Evolutionary conservation across 2,329 filamentous ascomycete genomes (phyloP).

Genomic region (Lachnellula arida): DNA sequence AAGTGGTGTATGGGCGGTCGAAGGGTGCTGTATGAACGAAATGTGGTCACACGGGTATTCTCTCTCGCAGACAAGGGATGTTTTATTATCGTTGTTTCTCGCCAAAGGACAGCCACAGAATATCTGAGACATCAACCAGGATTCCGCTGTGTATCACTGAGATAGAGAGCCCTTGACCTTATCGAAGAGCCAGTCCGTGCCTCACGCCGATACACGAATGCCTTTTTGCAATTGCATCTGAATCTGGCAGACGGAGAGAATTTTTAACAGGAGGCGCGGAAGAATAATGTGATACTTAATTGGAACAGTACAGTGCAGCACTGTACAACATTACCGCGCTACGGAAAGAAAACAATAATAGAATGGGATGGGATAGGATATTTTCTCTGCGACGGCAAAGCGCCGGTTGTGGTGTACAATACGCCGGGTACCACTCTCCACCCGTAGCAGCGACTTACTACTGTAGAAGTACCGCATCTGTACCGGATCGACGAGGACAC

Average conservation of each 20-base stretch:
- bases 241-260: background rate
- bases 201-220: constrained; percentile 18
- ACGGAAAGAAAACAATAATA: constrained; percentile 1
- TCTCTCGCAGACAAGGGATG: constrained; percentile 12
- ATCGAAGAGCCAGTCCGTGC: constrained; percentile 18
- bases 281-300: background rate
- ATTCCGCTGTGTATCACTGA: constrained; percentile 17
- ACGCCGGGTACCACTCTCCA: constrained; percentile 1
- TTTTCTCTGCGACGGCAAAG: constrained; percentile 1
- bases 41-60: constrained; percentile 22
- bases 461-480: background rate
- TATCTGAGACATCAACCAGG: constrained; percentile 19
- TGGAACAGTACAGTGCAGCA: background rate
- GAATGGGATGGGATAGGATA: background rate
- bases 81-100: constrained; percentile 19
- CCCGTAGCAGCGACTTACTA: background rate
- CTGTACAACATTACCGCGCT: background rate
- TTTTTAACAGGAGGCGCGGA: background rate
- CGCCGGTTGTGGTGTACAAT: background rate
- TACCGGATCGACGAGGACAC: constrained; percentile 5
- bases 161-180: constrained; percentile 2
- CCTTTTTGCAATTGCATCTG: background rate
- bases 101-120: constrained; percentile 11
- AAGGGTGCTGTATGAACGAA: background rate
- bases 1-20: background rate